Evolutionary conservation across 768 basidiomycete species (phyloP).

Genomic region (Mycena chlorophos): DNA sequence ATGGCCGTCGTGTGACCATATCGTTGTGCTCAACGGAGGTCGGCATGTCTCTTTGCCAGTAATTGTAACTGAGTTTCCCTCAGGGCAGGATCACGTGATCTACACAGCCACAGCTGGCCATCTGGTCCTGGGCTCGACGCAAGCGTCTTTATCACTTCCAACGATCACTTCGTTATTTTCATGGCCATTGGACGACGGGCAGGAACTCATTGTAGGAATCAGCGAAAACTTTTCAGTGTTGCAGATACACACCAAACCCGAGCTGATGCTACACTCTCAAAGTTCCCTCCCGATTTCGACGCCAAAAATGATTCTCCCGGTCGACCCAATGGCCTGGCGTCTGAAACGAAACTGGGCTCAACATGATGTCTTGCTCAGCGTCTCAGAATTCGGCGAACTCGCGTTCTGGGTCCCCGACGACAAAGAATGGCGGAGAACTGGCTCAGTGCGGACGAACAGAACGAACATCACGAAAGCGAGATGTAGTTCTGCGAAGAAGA

Average conservation of each 20-base stretch:
- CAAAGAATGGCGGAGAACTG: slow-evolving; percentile 64
- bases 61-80: neutral
- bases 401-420: slow-evolving; percentile 80
- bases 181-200: slow-evolving; percentile 51
- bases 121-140: slow-evolving; percentile 55
- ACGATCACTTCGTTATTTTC: slow-evolving; percentile 63
- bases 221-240: slow-evolving; percentile 61
- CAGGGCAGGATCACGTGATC: slow-evolving; percentile 54
- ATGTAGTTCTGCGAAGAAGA: slow-evolving; percentile 91
- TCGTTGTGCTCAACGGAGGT: slow-evolving; percentile 74
- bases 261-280: slow-evolving; percentile 49
- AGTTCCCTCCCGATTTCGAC: slow-evolving; percentile 54
- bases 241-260: slow-evolving; percentile 49
- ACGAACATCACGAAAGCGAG: slow-evolving; percentile 66
- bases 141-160: slow-evolving; percentile 46
- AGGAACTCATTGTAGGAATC: slow-evolving; percentile 66
- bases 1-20: slow-evolving; percentile 61
- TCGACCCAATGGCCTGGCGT: slow-evolving; percentile 89
- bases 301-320: slow-evolving; percentile 64
- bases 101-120: slow-evolving; percentile 49
- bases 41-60: slow-evolving; percentile 20
- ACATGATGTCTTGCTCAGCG: slow-evolving; percentile 77
- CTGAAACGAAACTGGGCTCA: slow-evolving; percentile 44
- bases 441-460: slow-evolving; percentile 71
- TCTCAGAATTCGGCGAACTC: slow-evolving; percentile 75